Percentiles rank a stretch among this genome's conserved stretches.
phyloP scores from a whole-genome alignment of 1,284 basidiomycete species.

The Mixia osmundae region DNA sequence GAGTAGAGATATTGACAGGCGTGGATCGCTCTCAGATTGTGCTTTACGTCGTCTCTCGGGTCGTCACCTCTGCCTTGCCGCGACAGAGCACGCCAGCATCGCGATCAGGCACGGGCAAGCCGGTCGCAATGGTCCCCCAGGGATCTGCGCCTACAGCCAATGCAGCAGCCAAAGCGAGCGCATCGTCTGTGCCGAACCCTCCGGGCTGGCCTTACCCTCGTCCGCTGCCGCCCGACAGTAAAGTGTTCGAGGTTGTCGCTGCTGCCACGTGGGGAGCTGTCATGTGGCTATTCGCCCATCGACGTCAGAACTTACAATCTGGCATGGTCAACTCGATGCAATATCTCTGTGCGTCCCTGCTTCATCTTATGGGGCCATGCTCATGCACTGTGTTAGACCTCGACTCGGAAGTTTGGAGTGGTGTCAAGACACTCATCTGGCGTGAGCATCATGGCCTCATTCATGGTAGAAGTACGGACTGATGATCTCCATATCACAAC shows the following conservation, averaged over 20 bases:
- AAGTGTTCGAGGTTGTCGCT: slow-evolving; percentile 67
- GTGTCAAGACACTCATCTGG: slow-evolving; percentile 10
- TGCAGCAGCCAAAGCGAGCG: slow-evolving; percentile 9
- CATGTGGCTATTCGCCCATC: slow-evolving; percentile 83
- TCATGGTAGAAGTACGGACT: neutral
- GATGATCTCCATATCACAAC: neutral
- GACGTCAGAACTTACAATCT: slow-evolving; percentile 66
- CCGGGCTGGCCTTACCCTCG: slow-evolving; percentile 25
- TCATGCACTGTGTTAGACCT: slow-evolving; percentile 3
- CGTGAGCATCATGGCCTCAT: slow-evolving; percentile 5
- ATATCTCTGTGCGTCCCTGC: slow-evolving; percentile 5
- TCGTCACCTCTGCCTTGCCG: slow-evolving; percentile 65
- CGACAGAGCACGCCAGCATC: slow-evolving; percentile 26
- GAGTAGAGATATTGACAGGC: neutral
- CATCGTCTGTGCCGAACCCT: slow-evolving; percentile 26
- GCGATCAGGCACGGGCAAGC: slow-evolving; percentile 15
- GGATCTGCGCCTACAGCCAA: slow-evolving; percentile 22
- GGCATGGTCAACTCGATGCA: slow-evolving; percentile 44
- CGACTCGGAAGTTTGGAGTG: slow-evolving; percentile 11
- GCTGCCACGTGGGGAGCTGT: slow-evolving; percentile 84
- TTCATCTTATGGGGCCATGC: neutral
- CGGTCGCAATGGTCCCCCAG: slow-evolving; percentile 10
- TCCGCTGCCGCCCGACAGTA: slow-evolving; percentile 53
- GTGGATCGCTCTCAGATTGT: slow-evolving; percentile 46
- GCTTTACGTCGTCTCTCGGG: slow-evolving; percentile 75